A percentile compares a stretch with the other conserved stretches of the same genome.
Conservation (phyloP, 2,329 filamentous ascomycete species). For the Fusarium sp. region DNA sequence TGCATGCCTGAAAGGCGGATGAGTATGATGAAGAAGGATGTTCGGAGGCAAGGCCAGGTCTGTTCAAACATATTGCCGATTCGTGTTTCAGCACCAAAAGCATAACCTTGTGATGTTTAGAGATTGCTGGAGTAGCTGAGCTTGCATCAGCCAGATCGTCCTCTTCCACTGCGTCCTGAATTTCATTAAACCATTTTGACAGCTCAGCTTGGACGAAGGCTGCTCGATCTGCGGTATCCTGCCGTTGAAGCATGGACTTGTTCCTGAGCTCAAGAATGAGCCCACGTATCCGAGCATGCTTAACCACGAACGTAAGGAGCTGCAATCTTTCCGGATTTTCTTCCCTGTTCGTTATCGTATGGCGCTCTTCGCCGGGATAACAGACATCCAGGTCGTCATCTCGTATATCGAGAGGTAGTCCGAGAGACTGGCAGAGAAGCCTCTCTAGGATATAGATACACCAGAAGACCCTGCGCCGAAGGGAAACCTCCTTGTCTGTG, state of each 20-base stretch:
- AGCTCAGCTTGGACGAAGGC: constrained; percentile 59
- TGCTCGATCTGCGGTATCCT: constrained; percentile 53
- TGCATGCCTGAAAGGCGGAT: constrained; percentile 60
- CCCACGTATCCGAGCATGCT: constrained; percentile 59
- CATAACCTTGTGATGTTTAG: constrained; percentile 51
- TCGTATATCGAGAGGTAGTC: constrained; percentile 62
- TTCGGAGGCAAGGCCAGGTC: constrained; percentile 58
- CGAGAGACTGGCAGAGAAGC: constrained; percentile 64
- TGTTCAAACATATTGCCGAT: constrained; percentile 59
- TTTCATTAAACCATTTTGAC: constrained; percentile 62
- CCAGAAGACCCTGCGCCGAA: constrained; percentile 65
- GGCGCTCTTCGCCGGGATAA: constrained; percentile 58
- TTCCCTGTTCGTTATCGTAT: constrained; percentile 39
- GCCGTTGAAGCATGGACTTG: constrained; percentile 57
- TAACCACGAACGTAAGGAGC: constrained; percentile 53
- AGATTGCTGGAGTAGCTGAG: constrained; percentile 27
- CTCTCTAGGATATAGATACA: constrained; percentile 64
- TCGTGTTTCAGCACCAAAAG: constrained; percentile 59
- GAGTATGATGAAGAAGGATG: constrained; percentile 55
- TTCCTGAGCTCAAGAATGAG: constrained; percentile 62
- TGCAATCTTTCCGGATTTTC: constrained; percentile 44
- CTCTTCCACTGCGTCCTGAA: constrained; percentile 58
- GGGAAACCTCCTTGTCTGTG: constrained; percentile 53
- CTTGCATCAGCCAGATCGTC: constrained; percentile 35
- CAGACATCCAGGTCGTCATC: constrained; percentile 69